Percentiles rank a stretch among this genome's conserved stretches.
Conservation (phyloP, 106 monocot genomes). For the Allium cepa region DNA sequence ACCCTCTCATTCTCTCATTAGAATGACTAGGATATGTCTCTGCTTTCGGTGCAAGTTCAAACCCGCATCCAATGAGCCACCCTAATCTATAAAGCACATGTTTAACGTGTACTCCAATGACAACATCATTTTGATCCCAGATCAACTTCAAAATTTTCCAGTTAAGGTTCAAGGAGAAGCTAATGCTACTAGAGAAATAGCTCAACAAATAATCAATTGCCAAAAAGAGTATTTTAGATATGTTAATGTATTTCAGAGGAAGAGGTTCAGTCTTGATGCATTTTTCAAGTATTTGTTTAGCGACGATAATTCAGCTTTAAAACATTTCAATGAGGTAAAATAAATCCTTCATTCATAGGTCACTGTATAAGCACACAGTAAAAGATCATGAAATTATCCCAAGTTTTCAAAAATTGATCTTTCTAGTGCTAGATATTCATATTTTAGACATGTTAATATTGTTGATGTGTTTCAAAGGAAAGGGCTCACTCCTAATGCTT, state of each 20-base stretch:
- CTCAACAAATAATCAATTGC: slow-evolving; percentile 13
- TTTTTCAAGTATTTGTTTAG: slow-evolving; percentile 28
- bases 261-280: slow-evolving; percentile 16
- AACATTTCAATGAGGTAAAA: too few species aligned
- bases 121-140: slow-evolving; percentile 29
- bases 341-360: too few species aligned
- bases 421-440: too few species aligned
- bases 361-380: too few species aligned
- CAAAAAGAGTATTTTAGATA: slow-evolving; percentile 1
- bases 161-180: too few species aligned
- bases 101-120: slow-evolving; percentile 30
- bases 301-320: too few species aligned
- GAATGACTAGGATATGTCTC: slow-evolving; percentile 44
- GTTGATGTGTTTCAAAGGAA: too few species aligned
- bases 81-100: slow-evolving; percentile 31
- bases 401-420: background rate
- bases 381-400: too few species aligned
- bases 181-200: slow-evolving; percentile 12
- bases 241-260: slow-evolving; percentile 11
- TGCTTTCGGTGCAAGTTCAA: slow-evolving; percentile 37
- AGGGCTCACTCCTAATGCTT: background rate
- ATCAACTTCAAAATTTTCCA: slow-evolving; percentile 41
- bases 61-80: slow-evolving; percentile 35
- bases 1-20: background rate
- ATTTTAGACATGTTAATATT: too few species aligned